Evolutionary conservation across 2,329 filamentous ascomycete species (phyloP).

Genomic region (Claviceps arundinis): DNA sequence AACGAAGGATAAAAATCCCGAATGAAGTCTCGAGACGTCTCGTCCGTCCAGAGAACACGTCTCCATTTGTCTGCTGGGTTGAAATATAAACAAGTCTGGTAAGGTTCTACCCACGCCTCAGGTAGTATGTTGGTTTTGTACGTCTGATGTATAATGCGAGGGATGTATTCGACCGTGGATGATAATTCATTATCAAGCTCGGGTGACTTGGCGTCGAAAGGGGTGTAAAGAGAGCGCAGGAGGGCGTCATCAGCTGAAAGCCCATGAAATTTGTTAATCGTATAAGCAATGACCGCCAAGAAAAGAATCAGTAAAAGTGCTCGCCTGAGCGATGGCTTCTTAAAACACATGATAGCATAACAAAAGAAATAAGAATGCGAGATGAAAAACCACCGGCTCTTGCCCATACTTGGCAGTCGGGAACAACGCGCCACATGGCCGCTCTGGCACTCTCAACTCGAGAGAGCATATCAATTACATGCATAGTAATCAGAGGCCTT

Average conservation of each 20-base stretch:
- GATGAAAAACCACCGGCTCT: too few relatives aligned
- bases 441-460: too few relatives aligned
- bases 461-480: too few relatives aligned
- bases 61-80: background rate
- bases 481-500: too few relatives aligned
- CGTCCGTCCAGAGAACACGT: slow-evolving; percentile 58
- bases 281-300: background rate
- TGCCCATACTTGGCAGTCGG: too few relatives aligned
- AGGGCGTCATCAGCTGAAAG: background rate
- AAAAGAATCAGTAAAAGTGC: background rate
- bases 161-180: background rate
- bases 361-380: too few relatives aligned
- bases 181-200: too few relatives aligned
- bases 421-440: too few relatives aligned
- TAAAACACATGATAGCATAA: background rate
- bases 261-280: background rate
- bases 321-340: background rate
- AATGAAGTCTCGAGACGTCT: slow-evolving; percentile 57
- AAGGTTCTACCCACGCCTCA: background rate
- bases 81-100: background rate
- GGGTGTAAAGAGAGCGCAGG: background rate
- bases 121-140: slow-evolving; percentile 1
- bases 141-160: slow-evolving; percentile 3
- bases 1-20: slow-evolving; percentile 65
- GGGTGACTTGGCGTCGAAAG: background rate